Base-by-base conservation (phyloP, 2,329 filamentous ascomycete species). In the Arachnomyces sp. region DNA sequence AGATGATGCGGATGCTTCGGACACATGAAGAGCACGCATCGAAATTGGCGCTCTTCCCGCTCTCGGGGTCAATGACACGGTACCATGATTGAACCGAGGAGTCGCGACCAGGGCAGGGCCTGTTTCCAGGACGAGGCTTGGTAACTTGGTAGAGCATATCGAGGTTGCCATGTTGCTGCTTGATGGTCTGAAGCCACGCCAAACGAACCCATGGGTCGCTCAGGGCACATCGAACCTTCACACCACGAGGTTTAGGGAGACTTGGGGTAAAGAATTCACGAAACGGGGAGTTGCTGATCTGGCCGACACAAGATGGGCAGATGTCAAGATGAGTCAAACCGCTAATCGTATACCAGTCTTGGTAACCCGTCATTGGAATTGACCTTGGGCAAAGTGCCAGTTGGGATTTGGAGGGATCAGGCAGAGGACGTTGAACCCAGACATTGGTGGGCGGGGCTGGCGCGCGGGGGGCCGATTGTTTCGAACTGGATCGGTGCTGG, bases 171-270 rank as follows among this genome's bases (percentile, higher is more conserved):
- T 76, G 69, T 9, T 77, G 65, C 49, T 85, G 77, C 59, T 88
- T 87, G 38, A 84, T 66, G 2, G 81, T 89, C 46, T 94, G 71
- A 2, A 89, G 71, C 78, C 84, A 94, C 1, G 88, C 88, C 30
- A 94, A 78, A 18, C 85, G 79, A 52, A 86, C 82, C 86, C 88
- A 95, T 1, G 82, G 77, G 9, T 77, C 73, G 20, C 84, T 85
- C 60, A 95, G 86, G 48, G 88, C 82, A 63, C 90, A 96, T 34
- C 74, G 70, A 6, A 84, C 71, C 34, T 76, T 70, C 31, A 71
- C 67, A 11, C 76, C 72, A 2, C 72, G 66, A 3, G 76, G 68
- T 12, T 79, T 76, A 18, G 71, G 66, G 20, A 77, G 71, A 28
- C 77, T 76, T 2, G 73, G 72, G 8, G 79, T 66, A 52, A 94